These are phyloP conservation scores for Phytophthora meadii DNA, from an alignment of 352 stramenopile genomes.

Conservation along the genomic window DNA sequence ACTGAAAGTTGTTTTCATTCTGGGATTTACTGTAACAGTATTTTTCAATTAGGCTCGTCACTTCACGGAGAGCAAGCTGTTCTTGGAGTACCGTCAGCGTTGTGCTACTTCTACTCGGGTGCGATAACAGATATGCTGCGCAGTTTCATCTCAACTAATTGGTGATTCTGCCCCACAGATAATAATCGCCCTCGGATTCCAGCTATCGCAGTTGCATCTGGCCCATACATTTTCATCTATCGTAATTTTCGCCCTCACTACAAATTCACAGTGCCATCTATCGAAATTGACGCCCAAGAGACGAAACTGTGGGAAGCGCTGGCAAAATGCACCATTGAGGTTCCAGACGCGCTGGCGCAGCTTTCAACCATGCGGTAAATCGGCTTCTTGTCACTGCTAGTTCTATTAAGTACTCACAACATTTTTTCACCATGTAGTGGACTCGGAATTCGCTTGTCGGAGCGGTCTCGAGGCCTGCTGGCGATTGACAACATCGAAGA, in stretches of 20 bases:
- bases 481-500: slow-evolving; percentile 87
- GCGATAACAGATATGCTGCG: background rate
- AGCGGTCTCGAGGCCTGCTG: slow-evolving; percentile 73
- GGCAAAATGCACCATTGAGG: slow-evolving; percentile 75
- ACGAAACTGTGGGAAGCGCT: slow-evolving; percentile 75
- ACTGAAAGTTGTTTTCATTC: background rate
- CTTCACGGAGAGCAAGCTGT: slow-evolving; percentile 84
- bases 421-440: slow-evolving; percentile 33
- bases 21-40: background rate
- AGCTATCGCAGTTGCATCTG: slow-evolving; percentile 85
- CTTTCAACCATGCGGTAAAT: slow-evolving; percentile 65
- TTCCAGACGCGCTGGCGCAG: slow-evolving; percentile 68
- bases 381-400: background rate
- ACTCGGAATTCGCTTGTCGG: slow-evolving; percentile 69
- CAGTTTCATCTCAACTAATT: background rate
- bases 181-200: slow-evolving; percentile 74
- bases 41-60: slow-evolving; percentile 51
- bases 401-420: no score
- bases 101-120: slow-evolving; percentile 83
- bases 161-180: slow-evolving; percentile 33
- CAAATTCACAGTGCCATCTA: slow-evolving; percentile 87
- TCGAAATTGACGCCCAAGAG: slow-evolving; percentile 81
- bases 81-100: slow-evolving; percentile 70
- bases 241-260: slow-evolving; percentile 92
- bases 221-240: slow-evolving; percentile 92